A percentile compares a stretch with the other conserved stretches of the same genome.
These are phyloP conservation scores for Phyllosticta capitalensis DNA, from an alignment of 2,329 filamentous ascomycete genomes.

Conservation along the genomic window DNA sequence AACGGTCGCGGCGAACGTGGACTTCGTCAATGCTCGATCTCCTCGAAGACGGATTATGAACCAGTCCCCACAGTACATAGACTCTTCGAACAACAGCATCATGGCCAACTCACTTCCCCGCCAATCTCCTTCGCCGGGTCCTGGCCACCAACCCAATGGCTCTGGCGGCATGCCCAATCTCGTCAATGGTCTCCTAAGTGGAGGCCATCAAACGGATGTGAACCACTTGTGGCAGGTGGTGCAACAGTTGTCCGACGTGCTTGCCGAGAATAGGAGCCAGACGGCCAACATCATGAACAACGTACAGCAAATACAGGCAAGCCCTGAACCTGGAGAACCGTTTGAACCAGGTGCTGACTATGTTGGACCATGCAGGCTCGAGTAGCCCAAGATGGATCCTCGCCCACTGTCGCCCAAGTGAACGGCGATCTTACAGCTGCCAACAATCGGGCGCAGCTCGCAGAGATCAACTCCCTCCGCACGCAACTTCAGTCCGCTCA, in stretches of 20 bases:
- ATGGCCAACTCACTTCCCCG: slow-evolving; percentile 20
- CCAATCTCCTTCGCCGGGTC: slow-evolving; percentile 23
- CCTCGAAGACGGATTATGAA: background rate
- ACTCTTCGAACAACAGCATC: slow-evolving; percentile 14
- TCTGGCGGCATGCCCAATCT: slow-evolving; percentile 26
- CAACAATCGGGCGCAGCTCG: slow-evolving; percentile 12
- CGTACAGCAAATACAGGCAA: slow-evolving; percentile 21
- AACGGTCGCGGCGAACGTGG: background rate
- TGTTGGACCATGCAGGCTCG: slow-evolving; percentile 16
- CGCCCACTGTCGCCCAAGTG: slow-evolving; percentile 20
- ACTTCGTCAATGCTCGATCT: background rate
- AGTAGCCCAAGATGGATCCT: slow-evolving; percentile 25
- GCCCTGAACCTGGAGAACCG: background rate
- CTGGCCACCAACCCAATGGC: slow-evolving; percentile 21
- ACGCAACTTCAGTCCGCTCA: slow-evolving; percentile 23
- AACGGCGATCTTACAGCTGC: slow-evolving; percentile 22
- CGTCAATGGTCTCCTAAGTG: slow-evolving; percentile 29
- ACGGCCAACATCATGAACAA: slow-evolving; percentile 29
- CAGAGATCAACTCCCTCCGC: slow-evolving; percentile 24
- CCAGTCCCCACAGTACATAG: slow-evolving; percentile 11
- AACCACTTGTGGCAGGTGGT: slow-evolving; percentile 33
- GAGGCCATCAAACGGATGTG: slow-evolving; percentile 35
- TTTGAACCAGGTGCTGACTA: background rate
- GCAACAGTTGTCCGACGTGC: slow-evolving; percentile 29
- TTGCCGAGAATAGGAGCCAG: slow-evolving; percentile 32